Evolutionary conservation across 2,329 filamentous ascomycete genomes (phyloP), one percentile per base, ranked within the genome.

Genomic region (Stemphylium beticola): DNA sequence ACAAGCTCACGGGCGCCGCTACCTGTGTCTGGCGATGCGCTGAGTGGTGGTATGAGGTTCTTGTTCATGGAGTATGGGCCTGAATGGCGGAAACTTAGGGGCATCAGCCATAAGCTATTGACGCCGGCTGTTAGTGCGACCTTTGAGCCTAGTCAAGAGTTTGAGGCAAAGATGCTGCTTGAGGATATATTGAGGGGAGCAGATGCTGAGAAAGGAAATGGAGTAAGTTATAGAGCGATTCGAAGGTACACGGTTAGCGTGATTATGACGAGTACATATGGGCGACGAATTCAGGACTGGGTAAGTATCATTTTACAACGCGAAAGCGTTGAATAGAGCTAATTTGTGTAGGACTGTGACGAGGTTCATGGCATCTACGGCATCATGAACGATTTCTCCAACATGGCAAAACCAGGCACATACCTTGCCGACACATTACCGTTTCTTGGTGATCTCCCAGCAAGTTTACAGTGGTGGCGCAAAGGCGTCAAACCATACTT

Each of bases 111-210:
- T 60, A 69, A 71, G 56, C 51, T 80, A 6, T 55, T 76, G 33
- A 76, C 77, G 24, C 66, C 67, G 10, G 69, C 60, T 17, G 72
- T 72, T 49, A 76, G 76, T 9, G 65, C 66, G 4, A 74, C 68
- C 1, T 81, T 80, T 51, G 68, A 74, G 34, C 78, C 79, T 2
- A 75, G 69, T 36, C 79, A 81, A 56, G 76, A 80, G 48, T 80
- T 76, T 53, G 79, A 81, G 63, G 67, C 73, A 0, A 80, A 78
- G 58, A 76, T 81, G 59, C 58, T 82, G 32, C 57, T 80, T 4
- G 72, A 70, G 53, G 77, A 81, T 49, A 55, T 82, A 0, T 54
- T 74, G 12, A 76, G 75, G 46, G 66, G 59, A 0, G 64, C 68
- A 37, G 58, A 62, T 38, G 55, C 49, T 39, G 49, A 40, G 17